Conservation (phyloP, 306 rosid genomes). For the Arachis hypogaea region DNA sequence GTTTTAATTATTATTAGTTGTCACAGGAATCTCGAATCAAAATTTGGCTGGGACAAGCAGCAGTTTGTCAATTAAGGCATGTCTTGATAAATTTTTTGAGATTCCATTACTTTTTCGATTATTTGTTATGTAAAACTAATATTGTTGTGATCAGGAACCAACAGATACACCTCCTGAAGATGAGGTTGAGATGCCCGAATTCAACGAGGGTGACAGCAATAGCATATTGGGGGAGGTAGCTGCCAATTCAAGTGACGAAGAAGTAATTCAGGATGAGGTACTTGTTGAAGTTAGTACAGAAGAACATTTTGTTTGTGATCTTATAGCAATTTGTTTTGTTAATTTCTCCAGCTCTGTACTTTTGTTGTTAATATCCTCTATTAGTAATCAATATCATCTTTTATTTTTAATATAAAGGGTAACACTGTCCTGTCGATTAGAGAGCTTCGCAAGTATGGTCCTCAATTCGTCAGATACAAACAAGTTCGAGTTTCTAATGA, state of each 20-base stretch:
- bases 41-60: slow-evolving; percentile 20
- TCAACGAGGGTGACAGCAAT: slow-evolving; percentile 40
- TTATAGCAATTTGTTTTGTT: slow-evolving; percentile 2
- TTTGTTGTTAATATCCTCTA: background rate
- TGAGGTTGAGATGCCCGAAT: slow-evolving; percentile 67
- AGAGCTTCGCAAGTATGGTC: slow-evolving; percentile 29
- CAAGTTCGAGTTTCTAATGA: slow-evolving; percentile 39
- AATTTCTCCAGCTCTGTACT: background rate
- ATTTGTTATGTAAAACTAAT: slow-evolving; percentile 24
- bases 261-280: slow-evolving; percentile 50
- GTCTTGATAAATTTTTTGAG: background rate
- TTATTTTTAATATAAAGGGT: slow-evolving; percentile 46
- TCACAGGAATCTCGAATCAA: slow-evolving; percentile 45
- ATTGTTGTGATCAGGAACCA: slow-evolving; percentile 43
- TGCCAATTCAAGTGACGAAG: slow-evolving; percentile 48
- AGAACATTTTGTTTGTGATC: slow-evolving; percentile 14
- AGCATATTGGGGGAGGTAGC: slow-evolving; percentile 34
- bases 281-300: slow-evolving; percentile 5
- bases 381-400: slow-evolving; percentile 17
- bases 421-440: slow-evolving; percentile 38
- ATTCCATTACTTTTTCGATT: background rate
- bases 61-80: slow-evolving; percentile 42
- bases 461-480: slow-evolving; percentile 31
- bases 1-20: slow-evolving; percentile 28
- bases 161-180: slow-evolving; percentile 45